These are phyloP conservation scores for Paecilomyces sp. DNA, from an alignment of 2,329 filamentous ascomycete genomes.

Conservation along the genomic window DNA sequence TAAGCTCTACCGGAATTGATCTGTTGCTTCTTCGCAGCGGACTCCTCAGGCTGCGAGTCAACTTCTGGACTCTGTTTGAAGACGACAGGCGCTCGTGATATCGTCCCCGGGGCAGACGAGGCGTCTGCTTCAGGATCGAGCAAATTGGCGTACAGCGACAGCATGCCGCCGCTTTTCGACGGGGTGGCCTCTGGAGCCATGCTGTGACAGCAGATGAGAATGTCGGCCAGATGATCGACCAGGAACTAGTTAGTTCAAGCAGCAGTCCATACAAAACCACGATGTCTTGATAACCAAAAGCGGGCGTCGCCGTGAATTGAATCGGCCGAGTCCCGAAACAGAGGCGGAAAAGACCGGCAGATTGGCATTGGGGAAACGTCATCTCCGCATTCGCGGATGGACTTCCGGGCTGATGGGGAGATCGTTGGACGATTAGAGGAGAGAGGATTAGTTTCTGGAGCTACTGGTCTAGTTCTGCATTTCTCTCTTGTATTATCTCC, in stretches of 20 bases:
- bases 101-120: slow-evolving; percentile 49
- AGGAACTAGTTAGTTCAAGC: background rate
- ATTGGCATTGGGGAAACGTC: slow-evolving; percentile 5
- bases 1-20: slow-evolving; percentile 54
- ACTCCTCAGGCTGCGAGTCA: slow-evolving; percentile 42
- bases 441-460: background rate
- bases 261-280: background rate
- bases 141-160: slow-evolving; percentile 80
- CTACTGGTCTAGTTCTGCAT: background rate
- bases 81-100: slow-evolving; percentile 67
- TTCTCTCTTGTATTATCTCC: background rate
- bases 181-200: slow-evolving; percentile 26
- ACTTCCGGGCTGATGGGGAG: background rate
- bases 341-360: slow-evolving; percentile 8
- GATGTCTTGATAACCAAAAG: background rate
- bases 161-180: slow-evolving; percentile 37
- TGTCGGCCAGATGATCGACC: background rate
- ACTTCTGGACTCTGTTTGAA: slow-evolving; percentile 54
- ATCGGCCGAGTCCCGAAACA: slow-evolving; percentile 5
- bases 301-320: background rate
- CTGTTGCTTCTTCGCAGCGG: slow-evolving; percentile 57
- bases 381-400: background rate
- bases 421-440: background rate
- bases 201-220: background rate
- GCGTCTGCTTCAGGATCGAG: slow-evolving; percentile 48